phyloP scores from a whole-genome alignment of 768 basidiomycete genomes.

The Favolaschia claudopus region DNA sequence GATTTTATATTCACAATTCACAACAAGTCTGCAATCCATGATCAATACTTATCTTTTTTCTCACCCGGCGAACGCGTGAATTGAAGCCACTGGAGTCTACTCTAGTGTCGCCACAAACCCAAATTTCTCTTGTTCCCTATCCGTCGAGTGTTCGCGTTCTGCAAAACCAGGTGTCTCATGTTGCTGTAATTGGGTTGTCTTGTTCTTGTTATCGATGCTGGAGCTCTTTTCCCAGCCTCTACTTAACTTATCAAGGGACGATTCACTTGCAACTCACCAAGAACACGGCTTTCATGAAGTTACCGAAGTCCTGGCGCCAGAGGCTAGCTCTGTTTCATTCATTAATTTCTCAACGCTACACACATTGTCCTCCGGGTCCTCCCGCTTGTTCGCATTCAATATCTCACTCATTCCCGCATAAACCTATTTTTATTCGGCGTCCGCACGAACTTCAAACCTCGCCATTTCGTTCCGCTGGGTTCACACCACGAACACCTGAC shows the following conservation, averaged over 20 bases:
- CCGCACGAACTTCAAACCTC: no score
- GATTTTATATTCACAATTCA: no score
- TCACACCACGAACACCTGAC: slow-evolving; percentile 14
- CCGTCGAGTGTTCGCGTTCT: background rate
- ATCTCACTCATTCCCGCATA: no score
- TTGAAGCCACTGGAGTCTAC: background rate
- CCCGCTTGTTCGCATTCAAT: no score
- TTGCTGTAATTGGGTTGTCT: slow-evolving; percentile 4
- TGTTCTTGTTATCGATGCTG: slow-evolving; percentile 8
- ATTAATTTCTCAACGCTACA: background rate
- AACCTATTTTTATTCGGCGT: no score
- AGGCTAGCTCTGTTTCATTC: slow-evolving; percentile 3
- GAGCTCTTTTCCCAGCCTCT: background rate
- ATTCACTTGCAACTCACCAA: background rate
- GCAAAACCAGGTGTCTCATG: background rate
- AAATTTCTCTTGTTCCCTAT: slow-evolving; percentile 3
- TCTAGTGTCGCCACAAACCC: background rate
- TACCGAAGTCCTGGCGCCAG: background rate
- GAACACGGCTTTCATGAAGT: background rate
- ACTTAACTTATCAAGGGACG: background rate
- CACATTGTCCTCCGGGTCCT: no score
- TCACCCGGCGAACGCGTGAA: slow-evolving; percentile 13
- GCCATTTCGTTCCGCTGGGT: no score
- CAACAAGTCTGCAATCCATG: no score
- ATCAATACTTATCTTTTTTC: background rate